Base-by-base conservation (phyloP, 2,329 filamentous ascomycete genomes). In the Beauveria sp. region DNA sequence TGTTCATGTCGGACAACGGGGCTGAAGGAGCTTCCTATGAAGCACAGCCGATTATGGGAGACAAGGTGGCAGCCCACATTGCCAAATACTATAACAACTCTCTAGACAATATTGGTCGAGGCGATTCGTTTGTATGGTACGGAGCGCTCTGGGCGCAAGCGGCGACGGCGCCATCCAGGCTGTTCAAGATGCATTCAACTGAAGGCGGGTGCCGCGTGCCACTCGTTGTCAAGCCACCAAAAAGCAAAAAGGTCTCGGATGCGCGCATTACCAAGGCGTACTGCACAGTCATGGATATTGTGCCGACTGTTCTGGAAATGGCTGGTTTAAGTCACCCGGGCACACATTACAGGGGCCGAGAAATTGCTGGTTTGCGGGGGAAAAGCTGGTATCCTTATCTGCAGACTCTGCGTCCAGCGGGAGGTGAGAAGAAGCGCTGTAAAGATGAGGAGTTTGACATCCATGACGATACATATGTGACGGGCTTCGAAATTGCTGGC, bases 1-100 rank as follows among this genome's bases (percentile, higher is more conserved):
- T 81, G 67, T 87, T 87, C 75, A 81, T 86, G 74, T 83, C 78
- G 1, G 84, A 87, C 70, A 87, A 87, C 63, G 84, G 84, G 2
- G 83, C 83, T 12, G 84, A 86, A 65, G 83, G 83, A 12, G 81
- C 80, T 18, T 78, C 78, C 1, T 82, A 83, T 64, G 83, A 86
- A 66, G 81, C 83, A 1, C 80, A 80, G 60, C 83, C 83, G 0
- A 81, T 85, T 59, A 78, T 85, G 5, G 75, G 80, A 58, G 79
- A 79, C 52, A 76, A 76, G 26, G 80, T 83, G 64, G 78, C 84
- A 66, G 75, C 79, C 3, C 74, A 73, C 43, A 74, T 85, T 22
- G 81, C 84, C 28, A 86, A 85, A 22, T 62, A 62, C 63, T 82
- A 82, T 5, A 78, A 80, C 55, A 78, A 20, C 38, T 58, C 57